Base-by-base conservation (phyloP, 805 yeast genomes). In the Alloascoidea hylecoeti region DNA sequence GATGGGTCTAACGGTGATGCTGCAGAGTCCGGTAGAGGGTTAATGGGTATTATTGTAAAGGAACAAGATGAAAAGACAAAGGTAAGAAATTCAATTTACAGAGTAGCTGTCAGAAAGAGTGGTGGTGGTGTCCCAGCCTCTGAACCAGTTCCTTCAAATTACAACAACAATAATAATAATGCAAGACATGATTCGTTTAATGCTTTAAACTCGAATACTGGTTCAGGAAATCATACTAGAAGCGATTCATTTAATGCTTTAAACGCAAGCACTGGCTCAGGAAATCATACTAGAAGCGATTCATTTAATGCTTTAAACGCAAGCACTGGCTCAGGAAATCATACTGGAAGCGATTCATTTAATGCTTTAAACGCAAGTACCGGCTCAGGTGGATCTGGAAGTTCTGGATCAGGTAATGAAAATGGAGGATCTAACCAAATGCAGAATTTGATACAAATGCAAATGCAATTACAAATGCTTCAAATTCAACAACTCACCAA, bases 31-130 rank as follows among this genome's bases (percentile, higher is more conserved):
- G 18, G 41, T 12, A 50, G 66, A 2, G 66, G 66, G 3, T 45
- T 60, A 13, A 52, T 60, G n/a, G 63, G 57, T 14, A 63, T 57
- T 39, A 61, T 60, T 38, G 57, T 58, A 9, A 48, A 52, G 1
- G 64, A 58, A 37, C 61, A 60, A 39, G 61, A 60, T 19, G 55
- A 56, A 35, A 54, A 55, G 42, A 37, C 41, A 30, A 37, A 46
- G 46, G 4, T 17, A 42, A 32, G 45, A 37, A 17, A 18, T 13
- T 13, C 19, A n/a, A 18, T 14, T 28, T 19, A 27, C 39, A 5
- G 27, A 16, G 15, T 35, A n/a, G 15, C n/a, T 14, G 9, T 12
- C 42, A 44, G 42, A 16, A 42, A 42, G 14, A 16, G 28, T n/a
- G 17, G 38, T 14, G 43, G 38, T 4, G 45, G 30, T 9, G n/a